These are phyloP conservation scores for Malus hybrid DNA, from an alignment of 331 rosid species.

Conservation along the genomic window DNA sequence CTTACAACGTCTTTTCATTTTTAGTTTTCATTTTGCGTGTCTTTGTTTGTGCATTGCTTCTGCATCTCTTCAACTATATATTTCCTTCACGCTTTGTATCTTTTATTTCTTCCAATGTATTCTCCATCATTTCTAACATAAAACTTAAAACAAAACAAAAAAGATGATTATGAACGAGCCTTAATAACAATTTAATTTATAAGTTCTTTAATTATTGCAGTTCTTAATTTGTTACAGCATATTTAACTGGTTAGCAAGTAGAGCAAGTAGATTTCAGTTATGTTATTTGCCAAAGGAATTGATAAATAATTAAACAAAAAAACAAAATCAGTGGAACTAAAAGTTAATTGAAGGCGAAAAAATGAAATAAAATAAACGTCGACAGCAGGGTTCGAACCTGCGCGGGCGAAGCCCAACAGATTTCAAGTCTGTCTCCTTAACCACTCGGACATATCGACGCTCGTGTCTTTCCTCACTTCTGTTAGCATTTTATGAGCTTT, in stretches of 20 bases:
- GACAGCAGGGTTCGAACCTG: constrained; percentile 98
- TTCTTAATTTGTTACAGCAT: background rate
- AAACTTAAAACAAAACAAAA: no score
- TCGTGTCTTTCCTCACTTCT: no score
- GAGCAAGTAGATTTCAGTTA: background rate
- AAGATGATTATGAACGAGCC: background rate
- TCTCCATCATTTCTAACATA: rapidly evolving
- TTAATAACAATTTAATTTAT: background rate
- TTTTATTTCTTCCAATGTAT: background rate
- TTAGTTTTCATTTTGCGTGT: no score
- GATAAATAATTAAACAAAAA: no score
- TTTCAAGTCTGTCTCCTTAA: constrained; percentile 99
- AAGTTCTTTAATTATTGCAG: background rate
- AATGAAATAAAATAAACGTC: background rate
- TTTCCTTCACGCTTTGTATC: no score
- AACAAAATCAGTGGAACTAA: no score
- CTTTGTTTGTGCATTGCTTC: background rate
- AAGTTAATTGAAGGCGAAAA: no score
- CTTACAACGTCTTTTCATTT: no score
- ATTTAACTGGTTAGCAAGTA: background rate
- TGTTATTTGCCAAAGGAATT: background rate
- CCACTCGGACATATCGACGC: constrained; percentile 99
- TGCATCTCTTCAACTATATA: background rate
- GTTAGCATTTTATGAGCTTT: rapidly evolving
- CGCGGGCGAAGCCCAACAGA: constrained; percentile 98